Conservation (phyloP, 2,329 filamentous ascomycete species). For the Epichloe coenophiala region DNA sequence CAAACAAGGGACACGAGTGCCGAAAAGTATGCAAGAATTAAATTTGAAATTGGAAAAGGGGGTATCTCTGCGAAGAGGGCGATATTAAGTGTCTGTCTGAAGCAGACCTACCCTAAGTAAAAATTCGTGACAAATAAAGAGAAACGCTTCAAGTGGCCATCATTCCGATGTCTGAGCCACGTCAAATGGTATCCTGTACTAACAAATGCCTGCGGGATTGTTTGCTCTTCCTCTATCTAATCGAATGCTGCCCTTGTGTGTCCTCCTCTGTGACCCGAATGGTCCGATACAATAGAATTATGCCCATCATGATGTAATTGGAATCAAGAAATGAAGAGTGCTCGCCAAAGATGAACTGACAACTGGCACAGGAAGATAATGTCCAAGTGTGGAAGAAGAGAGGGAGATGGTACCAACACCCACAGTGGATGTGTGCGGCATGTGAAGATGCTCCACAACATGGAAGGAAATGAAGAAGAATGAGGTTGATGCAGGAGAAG, state of each 20-base stretch:
- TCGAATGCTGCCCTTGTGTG: neutral
- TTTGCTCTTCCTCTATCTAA: neutral
- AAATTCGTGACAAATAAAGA: neutral
- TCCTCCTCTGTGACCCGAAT: neutral
- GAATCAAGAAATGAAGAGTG: neutral
- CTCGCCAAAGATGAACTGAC: neutral
- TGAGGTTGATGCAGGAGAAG: neutral
- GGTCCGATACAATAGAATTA: neutral
- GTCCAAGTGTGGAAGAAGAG: neutral
- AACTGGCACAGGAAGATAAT: neutral
- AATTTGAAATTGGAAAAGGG: neutral
- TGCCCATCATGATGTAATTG: neutral
- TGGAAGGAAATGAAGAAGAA: neutral
- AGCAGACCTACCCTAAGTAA: conserved; percentile 1
- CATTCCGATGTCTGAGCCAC: conserved; percentile 1
- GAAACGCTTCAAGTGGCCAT: neutral
- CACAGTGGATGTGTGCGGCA: neutral
- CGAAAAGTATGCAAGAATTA: neutral
- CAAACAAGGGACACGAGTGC: neutral
- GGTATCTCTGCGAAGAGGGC: conserved; percentile 1
- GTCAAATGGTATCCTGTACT: conserved; percentile 6
- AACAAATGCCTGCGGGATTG: neutral
- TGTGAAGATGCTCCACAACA: neutral
- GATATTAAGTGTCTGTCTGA: neutral
- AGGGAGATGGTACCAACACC: neutral